These are phyloP conservation scores for Ceriops tagal DNA, from an alignment of 345 rosid species.

Conservation along the genomic window DNA sequence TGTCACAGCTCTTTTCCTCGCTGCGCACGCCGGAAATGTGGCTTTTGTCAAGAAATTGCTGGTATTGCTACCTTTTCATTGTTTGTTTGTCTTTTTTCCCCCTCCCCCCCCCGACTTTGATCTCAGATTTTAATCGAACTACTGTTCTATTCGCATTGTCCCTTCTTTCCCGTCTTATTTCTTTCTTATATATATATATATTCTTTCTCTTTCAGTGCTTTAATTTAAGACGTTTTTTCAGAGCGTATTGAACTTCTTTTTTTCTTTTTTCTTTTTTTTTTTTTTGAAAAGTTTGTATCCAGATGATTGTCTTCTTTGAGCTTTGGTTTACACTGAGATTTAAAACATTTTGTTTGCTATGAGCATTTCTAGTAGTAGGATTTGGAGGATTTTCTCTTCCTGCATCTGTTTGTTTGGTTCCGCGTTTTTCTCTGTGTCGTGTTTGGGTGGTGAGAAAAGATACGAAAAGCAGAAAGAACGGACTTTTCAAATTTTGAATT, in stretches of 20 bases:
- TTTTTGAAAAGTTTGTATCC: background rate
- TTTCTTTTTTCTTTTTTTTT: background rate
- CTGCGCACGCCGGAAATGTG: slow-evolving; percentile 72
- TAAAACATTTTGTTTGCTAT: background rate
- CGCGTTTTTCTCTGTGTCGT: too few species aligned
- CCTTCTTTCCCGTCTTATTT: too few species aligned
- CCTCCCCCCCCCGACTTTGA: background rate
- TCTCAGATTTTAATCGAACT: background rate
- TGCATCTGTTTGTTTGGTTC: background rate
- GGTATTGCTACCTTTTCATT: slow-evolving; percentile 38
- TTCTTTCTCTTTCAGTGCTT: background rate
- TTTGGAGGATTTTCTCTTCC: background rate
- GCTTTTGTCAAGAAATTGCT: slow-evolving; percentile 72
- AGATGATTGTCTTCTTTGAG: background rate
- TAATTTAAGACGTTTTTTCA: background rate
- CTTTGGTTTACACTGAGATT: background rate
- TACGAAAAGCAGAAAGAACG: too few species aligned
- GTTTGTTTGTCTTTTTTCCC: background rate
- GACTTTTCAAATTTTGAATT: too few species aligned
- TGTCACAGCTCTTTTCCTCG: slow-evolving; percentile 87
- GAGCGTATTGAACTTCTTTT: background rate
- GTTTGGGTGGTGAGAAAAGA: too few species aligned
- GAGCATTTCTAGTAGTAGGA: background rate
- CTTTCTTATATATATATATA: too few species aligned
- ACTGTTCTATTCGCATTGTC: slow-evolving; percentile 10